Base-by-base conservation (phyloP, 1,284 basidiomycete genomes). In the Trichosporon sp. region DNA sequence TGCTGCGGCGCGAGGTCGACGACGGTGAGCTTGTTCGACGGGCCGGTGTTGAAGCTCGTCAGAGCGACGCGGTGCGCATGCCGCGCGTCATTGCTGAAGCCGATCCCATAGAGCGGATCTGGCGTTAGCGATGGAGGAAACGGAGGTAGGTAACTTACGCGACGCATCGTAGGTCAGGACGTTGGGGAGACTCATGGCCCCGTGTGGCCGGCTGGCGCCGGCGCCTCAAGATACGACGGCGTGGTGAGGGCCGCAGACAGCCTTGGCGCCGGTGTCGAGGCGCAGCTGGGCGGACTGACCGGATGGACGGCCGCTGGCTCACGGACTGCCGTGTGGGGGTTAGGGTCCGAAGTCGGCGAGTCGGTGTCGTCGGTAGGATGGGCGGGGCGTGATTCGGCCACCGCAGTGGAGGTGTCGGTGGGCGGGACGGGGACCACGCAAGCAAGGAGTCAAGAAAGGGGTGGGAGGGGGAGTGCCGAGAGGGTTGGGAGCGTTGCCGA, bases 41-140 rank as follows among this genome's bases (percentile, higher is more conserved):
- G 76, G 0, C 80, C 78, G 11, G 81, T 78, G 38, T 78, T 67
- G 66, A 80, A 77, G 6, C 82, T 81, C 19, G 80, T 78, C 10
- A 84, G 71, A 4, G 82, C 84, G 43, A 79, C 72, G 6, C 84
- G 78, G 19, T 77, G 75, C 11, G 79, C 79, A 66, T 84, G 81
- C 2, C 67, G 68, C 5, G 79, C 68, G 4, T 78, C 78, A 64
- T 83, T 77, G 16, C 83, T 83, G 75, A 84, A 84, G 10, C 78
- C 78, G 7, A 85, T 66, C 14, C 83, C 83, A 72, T 84, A 84
- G 26, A 85, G 76, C 37, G 81, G 78, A 70, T 79, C 84, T 85
- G 76, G 16, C 1, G 70, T 68, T 40, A 68, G 43, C 43, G 63
- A 48, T 37, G 54, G 8, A 66, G 5, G 35, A 4, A 37, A 26